A percentile compares a stretch with the other conserved stretches of the same genome.
These are phyloP conservation scores for Ailanthus altissimus DNA, from an alignment of 345 rosid species.

Conservation along the genomic window DNA sequence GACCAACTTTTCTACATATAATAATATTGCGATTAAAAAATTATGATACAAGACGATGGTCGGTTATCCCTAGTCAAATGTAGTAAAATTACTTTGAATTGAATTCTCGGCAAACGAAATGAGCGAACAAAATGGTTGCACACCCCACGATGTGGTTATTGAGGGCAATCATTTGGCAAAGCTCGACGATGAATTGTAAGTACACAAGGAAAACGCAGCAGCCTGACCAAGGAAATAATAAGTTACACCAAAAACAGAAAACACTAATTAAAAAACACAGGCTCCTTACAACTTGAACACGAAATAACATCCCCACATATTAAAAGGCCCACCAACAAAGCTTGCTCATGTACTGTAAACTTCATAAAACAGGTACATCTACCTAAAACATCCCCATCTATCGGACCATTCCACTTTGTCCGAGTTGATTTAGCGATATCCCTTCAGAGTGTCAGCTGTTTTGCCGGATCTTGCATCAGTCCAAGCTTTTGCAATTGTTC, in stretches of 20 bases:
- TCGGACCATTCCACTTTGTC: neutral
- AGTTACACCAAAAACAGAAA: neutral
- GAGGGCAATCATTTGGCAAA: too few species aligned
- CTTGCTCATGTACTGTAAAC: neutral
- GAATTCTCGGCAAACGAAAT: neutral
- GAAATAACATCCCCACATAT: neutral
- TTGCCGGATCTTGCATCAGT: conserved; percentile 96
- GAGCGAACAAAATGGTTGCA: neutral
- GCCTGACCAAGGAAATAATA: neutral
- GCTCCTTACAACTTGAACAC: neutral
- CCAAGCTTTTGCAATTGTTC: conserved; percentile 98
- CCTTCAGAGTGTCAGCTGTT: conserved; percentile 64
- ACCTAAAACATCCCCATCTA: neutral
- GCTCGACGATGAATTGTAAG: too few species aligned
- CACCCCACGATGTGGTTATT: too few species aligned
- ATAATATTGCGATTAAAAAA: too few species aligned
- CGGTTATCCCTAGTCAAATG: too few species aligned
- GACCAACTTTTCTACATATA: too few species aligned
- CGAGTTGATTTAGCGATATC: conserved; percentile 31
- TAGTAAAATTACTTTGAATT: too few species aligned
- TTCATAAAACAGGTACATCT: neutral
- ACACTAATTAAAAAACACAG: neutral
- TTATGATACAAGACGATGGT: too few species aligned
- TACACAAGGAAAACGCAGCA: neutral
- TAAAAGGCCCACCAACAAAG: neutral